phyloP scores from a whole-genome alignment of 1,284 basidiomycete genomes.

The Ceratobasidium sp. region DNA sequence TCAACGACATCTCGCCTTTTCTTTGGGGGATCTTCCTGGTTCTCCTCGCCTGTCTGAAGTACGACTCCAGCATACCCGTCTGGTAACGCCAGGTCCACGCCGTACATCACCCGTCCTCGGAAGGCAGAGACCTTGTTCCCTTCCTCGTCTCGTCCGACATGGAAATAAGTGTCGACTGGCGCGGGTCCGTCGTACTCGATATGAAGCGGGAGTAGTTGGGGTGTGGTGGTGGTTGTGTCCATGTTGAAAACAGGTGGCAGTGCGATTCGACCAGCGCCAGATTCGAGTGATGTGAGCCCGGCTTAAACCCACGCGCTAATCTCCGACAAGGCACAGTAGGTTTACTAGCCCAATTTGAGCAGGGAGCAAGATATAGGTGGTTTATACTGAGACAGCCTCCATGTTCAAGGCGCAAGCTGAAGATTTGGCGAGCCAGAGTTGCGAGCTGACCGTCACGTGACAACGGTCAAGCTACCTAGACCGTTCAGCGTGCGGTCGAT shows the following conservation, averaged over 20 bases:
- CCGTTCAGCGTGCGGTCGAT: too few relatives aligned
- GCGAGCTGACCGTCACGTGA: too few relatives aligned
- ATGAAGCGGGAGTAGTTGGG: constrained; percentile 83
- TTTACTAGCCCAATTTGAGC: too few relatives aligned
- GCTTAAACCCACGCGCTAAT: too few relatives aligned
- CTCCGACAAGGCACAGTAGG: too few relatives aligned
- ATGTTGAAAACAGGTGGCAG: constrained; percentile 1
- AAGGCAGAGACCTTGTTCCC: constrained; percentile 64
- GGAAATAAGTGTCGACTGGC: constrained; percentile 75
- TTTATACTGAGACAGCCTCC: too few relatives aligned
- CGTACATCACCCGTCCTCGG: constrained; percentile 74
- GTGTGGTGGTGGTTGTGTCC: constrained; percentile 55
- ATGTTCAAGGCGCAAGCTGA: too few relatives aligned
- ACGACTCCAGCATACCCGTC: constrained; percentile 74
- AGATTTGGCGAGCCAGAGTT: too few relatives aligned
- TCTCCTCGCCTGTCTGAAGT: constrained; percentile 54
- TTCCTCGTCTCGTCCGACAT: constrained; percentile 47
- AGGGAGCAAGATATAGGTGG: too few relatives aligned
- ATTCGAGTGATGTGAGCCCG: too few relatives aligned
- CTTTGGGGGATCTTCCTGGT: constrained; percentile 42
- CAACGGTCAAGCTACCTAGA: too few relatives aligned
- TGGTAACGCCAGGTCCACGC: constrained; percentile 69
- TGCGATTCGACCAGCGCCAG: too few relatives aligned
- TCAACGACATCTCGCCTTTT: constrained; percentile 44
- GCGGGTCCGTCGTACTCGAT: constrained; percentile 76